These are phyloP conservation scores for Euclidium syriacum DNA, from an alignment of 345 rosid species.

Conservation along the genomic window DNA sequence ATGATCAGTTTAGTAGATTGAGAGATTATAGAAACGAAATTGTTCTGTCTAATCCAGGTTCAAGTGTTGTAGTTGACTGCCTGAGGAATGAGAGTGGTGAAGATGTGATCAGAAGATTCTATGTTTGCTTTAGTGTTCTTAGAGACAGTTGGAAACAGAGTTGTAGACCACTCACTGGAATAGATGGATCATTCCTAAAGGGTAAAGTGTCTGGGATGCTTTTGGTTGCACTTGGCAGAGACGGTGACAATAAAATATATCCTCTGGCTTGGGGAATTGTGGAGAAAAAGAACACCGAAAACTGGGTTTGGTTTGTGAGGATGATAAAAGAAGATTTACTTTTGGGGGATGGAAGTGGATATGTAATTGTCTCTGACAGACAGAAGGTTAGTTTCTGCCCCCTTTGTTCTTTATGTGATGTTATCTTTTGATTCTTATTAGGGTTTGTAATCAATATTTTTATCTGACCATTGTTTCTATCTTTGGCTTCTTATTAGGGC, in stretches of 20 bases:
- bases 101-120: background rate
- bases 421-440: too few species aligned
- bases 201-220: too few species aligned
- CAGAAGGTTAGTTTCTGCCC: too few species aligned
- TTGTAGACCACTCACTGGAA: background rate
- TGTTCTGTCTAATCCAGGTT: too few species aligned
- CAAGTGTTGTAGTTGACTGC: too few species aligned
- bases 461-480: too few species aligned
- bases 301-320: background rate
- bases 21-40: background rate
- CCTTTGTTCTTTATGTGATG: too few species aligned
- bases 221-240: background rate
- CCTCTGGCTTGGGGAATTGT: background rate
- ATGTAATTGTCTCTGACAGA: background rate
- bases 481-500: background rate
- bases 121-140: background rate
- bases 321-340: background rate
- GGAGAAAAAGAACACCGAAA: background rate
- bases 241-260: background rate
- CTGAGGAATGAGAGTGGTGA: background rate
- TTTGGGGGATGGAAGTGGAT: background rate
- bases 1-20: background rate
- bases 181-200: background rate
- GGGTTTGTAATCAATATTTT: too few species aligned
- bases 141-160: background rate